A percentile compares a stretch with the other conserved stretches of the same genome.
Conservation (phyloP, 805 yeast species). For the Ogataea chonburiensis region DNA sequence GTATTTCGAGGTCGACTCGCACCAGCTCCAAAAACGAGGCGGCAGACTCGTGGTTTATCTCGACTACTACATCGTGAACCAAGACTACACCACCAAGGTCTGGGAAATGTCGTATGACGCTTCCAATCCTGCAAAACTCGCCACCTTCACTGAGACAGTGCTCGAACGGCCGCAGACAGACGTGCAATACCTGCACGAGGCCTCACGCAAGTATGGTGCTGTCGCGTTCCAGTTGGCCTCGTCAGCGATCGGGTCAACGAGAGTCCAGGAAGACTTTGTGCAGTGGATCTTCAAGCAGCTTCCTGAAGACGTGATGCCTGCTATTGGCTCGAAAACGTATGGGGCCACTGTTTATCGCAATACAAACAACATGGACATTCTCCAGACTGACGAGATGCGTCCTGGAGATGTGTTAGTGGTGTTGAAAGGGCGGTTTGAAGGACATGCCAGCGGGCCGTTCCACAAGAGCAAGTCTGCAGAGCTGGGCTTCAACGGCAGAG, state of each 20-base stretch:
- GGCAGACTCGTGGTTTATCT: conserved; percentile 48
- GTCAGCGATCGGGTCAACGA: conserved; percentile 34
- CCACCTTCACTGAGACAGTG: conserved; percentile 36
- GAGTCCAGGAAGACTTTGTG: conserved; percentile 35
- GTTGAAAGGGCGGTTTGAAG: conserved; percentile 69
- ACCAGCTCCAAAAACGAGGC: conserved; percentile 54
- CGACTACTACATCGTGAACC: conserved; percentile 70
- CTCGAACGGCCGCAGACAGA: conserved; percentile 41
- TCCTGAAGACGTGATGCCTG: conserved; percentile 33
- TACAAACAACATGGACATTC: conserved; percentile 47
- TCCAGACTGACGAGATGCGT: conserved; percentile 58
- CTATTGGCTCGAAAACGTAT: conserved; percentile 65
- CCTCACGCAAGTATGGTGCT: conserved; percentile 51
- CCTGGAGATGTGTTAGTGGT: conserved; percentile 86
- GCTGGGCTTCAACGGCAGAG: conserved; percentile 53
- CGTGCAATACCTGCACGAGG: conserved; percentile 48
- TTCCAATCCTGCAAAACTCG: conserved; percentile 52
- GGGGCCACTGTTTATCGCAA: conserved; percentile 73
- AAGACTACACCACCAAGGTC: conserved; percentile 66
- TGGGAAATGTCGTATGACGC: conserved; percentile 57
- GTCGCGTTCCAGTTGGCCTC: conserved; percentile 47
- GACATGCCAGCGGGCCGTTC: conserved; percentile 48
- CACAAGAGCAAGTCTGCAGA: conserved; percentile 37
- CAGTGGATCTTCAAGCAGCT: conserved; percentile 37
- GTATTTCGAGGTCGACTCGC: conserved; percentile 64